phyloP scores from a whole-genome alignment of 441 rosid species.

The Kokia cookei region DNA sequence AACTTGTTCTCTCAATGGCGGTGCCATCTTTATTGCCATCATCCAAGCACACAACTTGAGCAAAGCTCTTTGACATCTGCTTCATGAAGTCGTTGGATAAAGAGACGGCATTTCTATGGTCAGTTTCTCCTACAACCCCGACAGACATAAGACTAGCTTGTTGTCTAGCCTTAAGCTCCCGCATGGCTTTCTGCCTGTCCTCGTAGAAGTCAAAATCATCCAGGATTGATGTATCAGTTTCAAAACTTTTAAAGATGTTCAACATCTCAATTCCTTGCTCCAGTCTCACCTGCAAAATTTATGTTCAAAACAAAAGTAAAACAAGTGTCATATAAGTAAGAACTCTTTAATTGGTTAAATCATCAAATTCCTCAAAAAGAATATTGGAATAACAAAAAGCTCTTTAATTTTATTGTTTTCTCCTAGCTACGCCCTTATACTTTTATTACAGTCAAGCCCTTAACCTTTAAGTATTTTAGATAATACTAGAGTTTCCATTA shows the following conservation, averaged over 20 bases:
- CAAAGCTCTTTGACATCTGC: slow-evolving; percentile 56
- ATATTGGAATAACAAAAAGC: not conserved
- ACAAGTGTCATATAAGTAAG: not conserved
- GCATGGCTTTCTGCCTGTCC: slow-evolving; percentile 55
- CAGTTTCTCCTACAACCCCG: slow-evolving; percentile 44
- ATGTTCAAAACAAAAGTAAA: not conserved
- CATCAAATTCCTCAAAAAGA: not conserved
- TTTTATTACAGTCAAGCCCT: not conserved
- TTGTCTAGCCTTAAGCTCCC: slow-evolving; percentile 53
- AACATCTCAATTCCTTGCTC: slow-evolving; percentile 58
- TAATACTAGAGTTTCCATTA: not conserved
- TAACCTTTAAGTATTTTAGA: not conserved
- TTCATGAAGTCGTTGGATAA: slow-evolving; percentile 43
- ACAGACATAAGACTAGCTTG: slow-evolving; percentile 41
- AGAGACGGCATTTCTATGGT: slow-evolving; percentile 32
- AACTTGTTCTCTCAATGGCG: slow-evolving; percentile 21
- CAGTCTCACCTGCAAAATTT: slow-evolving; percentile 45
- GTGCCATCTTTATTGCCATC: slow-evolving; percentile 37
- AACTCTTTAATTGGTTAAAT: not conserved
- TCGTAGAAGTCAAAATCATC: slow-evolving; percentile 67
- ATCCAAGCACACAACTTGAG: slow-evolving; percentile 46
- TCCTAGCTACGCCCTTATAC: not conserved
- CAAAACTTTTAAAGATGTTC: slow-evolving; percentile 50
- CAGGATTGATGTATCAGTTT: slow-evolving; percentile 48
- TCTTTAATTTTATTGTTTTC: not conserved